Evolutionary conservation across 768 basidiomycete species (phyloP), one percentile per base, ranked within the genome.

Genomic region (Tulasnella sp.): DNA sequence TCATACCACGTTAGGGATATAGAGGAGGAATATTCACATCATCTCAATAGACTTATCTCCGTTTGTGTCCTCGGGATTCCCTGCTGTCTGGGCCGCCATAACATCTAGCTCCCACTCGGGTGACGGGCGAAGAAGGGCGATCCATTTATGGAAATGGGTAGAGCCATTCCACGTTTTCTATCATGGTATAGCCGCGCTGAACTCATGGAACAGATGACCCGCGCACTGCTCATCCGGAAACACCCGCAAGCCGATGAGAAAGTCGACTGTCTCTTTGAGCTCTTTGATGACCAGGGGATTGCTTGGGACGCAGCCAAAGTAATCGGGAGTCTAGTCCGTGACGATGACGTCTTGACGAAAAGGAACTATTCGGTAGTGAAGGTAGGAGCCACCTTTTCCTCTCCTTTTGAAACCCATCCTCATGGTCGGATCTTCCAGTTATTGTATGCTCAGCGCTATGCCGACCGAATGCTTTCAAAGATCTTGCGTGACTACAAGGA

Each of bases 221-320:
- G 88, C 69, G 90, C 81, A 0, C 74, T 99, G 24, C 73, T 92
- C 1, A 80, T 92, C 1, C 80, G 84, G 11, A 83, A 82, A 25
- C 83, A 94, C 66, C 69, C 80, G 0, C 68, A 73, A 2, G 80
- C 83, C 0, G 71, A 76, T 59, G 63, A 68, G 1, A 82, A 85
- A 62, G 72, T 84, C 10, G 78, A 85, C 30, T 71, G 76, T 2
- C 69, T 98, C 22, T 81, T 96, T 62, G 76, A 77, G 11, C 73
- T 86, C 8, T 85, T 97, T 60, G 73, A 72, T 3, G 90, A 96
- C 65, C 71, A 72, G 49, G 67, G 67, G 0, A 72, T 96, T 42
- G 78, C 78, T 15, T 81, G 80, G 76, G 78, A 82, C 50, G 92
- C 87, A 12, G 93, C 91, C 0, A 81, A 78, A 61, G 80, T 81